These are phyloP conservation scores for Hura crepitans DNA, from an alignment of 441 rosid genomes.

Conservation along the genomic window DNA sequence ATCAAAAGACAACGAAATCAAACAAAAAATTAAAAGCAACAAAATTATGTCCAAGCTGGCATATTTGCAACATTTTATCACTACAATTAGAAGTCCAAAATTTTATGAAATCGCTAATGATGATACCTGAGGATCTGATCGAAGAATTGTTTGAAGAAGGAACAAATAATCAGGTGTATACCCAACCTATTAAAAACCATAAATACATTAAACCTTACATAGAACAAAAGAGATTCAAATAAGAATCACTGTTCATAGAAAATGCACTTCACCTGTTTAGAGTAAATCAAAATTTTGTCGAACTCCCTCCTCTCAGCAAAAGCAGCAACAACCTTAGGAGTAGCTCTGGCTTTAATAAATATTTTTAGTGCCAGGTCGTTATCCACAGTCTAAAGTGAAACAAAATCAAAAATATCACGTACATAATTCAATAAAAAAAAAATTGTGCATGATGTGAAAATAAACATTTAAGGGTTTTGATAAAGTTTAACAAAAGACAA, in stretches of 20 bases:
- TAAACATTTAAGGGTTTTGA: background rate
- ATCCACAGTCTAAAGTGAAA: constrained; percentile 83
- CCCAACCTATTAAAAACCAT: constrained; percentile 65
- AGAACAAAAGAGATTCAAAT: background rate
- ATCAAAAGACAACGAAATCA: constrained; percentile 15
- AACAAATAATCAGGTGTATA: constrained; percentile 97
- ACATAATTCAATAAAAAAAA: background rate
- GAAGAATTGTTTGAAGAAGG: constrained; percentile 98
- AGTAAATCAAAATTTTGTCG: constrained; percentile 93
- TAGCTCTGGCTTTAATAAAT: constrained; percentile 96
- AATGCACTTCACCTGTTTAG: constrained; percentile 74
- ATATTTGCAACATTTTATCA: background rate
- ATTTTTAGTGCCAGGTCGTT: constrained; percentile 98
- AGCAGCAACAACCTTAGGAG: constrained; percentile 99
- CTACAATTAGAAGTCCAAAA: background rate
- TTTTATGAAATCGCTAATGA: constrained; percentile 7
- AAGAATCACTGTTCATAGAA: background rate
- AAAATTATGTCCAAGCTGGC: background rate
- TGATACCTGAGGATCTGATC: constrained; percentile 97
- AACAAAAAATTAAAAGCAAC: background rate
- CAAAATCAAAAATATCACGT: constrained; percentile 3
- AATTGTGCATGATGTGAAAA: background rate
- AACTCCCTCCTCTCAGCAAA: constrained; percentile 99
- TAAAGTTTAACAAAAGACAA: too few relatives aligned
- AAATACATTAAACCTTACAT: background rate